These are phyloP conservation scores for Gamsiella multidivaricata DNA, from an alignment of 192 early-diverging fungal species.

Conservation along the genomic window DNA sequence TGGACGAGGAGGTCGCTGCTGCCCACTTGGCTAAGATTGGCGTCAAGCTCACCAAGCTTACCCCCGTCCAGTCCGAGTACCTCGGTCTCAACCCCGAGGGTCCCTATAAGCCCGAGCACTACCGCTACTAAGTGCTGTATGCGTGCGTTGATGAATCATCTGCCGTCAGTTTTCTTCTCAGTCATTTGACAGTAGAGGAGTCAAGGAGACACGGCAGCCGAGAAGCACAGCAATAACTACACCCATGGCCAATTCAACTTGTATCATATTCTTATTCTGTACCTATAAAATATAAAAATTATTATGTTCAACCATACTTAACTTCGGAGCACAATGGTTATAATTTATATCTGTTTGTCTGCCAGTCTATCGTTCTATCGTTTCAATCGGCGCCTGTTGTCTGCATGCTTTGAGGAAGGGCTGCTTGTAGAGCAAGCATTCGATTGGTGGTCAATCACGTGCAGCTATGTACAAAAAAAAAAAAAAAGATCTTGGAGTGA, in stretches of 20 bases:
- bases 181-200: conserved; percentile 3
- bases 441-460: too few relatives aligned
- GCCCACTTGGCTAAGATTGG: conserved; percentile 95
- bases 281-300: conserved; percentile 1
- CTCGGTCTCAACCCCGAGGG: conserved; percentile 84
- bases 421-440: too few relatives aligned
- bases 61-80: conserved; percentile 73
- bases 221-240: not conserved
- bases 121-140: conserved; percentile 78
- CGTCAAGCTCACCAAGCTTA: conserved; percentile 92
- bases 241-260: conserved; percentile 29
- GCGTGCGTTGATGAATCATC: not conserved
- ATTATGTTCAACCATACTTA: conserved; percentile 5
- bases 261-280: conserved; percentile 20
- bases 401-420: too few relatives aligned
- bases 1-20: conserved; percentile 98
- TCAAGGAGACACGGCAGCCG: too few relatives aligned
- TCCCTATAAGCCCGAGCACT: conserved; percentile 97
- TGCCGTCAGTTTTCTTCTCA: not conserved
- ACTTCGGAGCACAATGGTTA: too few relatives aligned
- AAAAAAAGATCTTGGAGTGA: too few relatives aligned
- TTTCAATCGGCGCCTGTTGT: too few relatives aligned
- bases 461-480: too few relatives aligned
- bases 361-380: too few relatives aligned
- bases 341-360: not conserved